phyloP scores from a whole-genome alignment of 139 green algal species.

The Mychonastes homosphaera region DNA sequence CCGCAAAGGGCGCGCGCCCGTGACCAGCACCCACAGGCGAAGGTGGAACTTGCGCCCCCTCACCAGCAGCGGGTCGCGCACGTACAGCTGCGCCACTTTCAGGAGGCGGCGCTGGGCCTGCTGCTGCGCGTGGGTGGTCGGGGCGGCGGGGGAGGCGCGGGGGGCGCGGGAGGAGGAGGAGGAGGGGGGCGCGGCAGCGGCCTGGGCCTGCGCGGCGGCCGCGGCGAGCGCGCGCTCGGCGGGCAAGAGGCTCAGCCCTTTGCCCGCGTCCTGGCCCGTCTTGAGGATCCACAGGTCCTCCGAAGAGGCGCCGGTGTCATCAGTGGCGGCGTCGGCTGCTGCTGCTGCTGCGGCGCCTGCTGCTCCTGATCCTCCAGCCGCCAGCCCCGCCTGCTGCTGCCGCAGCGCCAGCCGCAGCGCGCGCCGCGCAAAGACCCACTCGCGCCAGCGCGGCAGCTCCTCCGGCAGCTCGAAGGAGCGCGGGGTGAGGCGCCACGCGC shows the following conservation, averaged over 20 bases:
- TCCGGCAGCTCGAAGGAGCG: slow-evolving; percentile 29
- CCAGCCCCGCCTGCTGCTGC: background rate
- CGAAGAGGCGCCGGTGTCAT: background rate
- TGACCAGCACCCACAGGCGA: slow-evolving; percentile 45
- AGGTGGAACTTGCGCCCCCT: slow-evolving; percentile 42
- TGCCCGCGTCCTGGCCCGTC: slow-evolving; percentile 38
- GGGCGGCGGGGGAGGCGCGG: slow-evolving; percentile 5
- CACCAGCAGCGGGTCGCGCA: slow-evolving; percentile 29
- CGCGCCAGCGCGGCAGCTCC: slow-evolving; percentile 26
- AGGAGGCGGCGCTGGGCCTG: no score
- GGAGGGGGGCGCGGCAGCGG: no score
- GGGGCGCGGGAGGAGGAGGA: no score
- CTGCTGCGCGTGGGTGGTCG: slow-evolving; percentile 9
- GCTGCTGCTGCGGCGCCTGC: slow-evolving; percentile 3
- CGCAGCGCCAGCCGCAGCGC: background rate
- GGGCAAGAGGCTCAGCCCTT: slow-evolving; percentile 27
- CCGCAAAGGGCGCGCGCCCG: slow-evolving; percentile 18
- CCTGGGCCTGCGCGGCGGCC: no score
- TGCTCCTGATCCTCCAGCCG: background rate
- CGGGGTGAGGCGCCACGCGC: slow-evolving; percentile 9
- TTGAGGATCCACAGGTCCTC: slow-evolving; percentile 39
- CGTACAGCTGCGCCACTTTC: slow-evolving; percentile 42
- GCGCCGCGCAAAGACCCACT: slow-evolving; percentile 17
- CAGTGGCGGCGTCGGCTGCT: slow-evolving; percentile 3
- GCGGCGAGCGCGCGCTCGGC: slow-evolving; percentile 10